These are phyloP conservation scores for Coccomyxa subellipsoidea DNA, from an alignment of 163 green algal genomes.

Conservation along the genomic window DNA sequence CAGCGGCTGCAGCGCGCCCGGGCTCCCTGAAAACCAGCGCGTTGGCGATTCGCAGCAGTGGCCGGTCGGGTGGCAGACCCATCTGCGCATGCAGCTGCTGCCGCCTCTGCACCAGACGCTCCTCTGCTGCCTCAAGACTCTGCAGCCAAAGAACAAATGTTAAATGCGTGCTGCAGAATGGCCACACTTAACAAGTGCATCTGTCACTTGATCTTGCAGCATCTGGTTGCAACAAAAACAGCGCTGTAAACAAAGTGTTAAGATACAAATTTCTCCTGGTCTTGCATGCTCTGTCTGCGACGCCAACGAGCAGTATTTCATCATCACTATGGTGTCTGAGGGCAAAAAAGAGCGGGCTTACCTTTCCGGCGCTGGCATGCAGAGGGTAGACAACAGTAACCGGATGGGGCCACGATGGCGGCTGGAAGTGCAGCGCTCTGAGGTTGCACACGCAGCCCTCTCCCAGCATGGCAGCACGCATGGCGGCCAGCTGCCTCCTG, in stretches of 20 bases:
- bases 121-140: background rate
- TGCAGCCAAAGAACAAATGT: too few species aligned
- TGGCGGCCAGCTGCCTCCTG: background rate
- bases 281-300: too few species aligned
- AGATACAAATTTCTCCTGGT: too few species aligned
- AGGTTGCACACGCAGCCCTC: background rate
- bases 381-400: constrained; percentile 42
- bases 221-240: too few species aligned
- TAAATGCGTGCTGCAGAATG: too few species aligned
- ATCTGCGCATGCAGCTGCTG: constrained; percentile 17
- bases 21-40: constrained; percentile 34
- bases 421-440: constrained; percentile 51
- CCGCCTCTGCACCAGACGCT: background rate
- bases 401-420: constrained; percentile 43
- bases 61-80: constrained; percentile 64
- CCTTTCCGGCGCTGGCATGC: background rate
- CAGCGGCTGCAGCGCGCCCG: background rate
- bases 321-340: too few species aligned
- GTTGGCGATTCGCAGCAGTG: constrained; percentile 60
- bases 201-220: too few species aligned
- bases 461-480: background rate
- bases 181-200: too few species aligned
- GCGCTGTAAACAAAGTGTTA: too few species aligned
- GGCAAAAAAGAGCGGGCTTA: too few species aligned
- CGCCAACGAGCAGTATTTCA: too few species aligned